These are phyloP conservation scores for Allodekkera sacchari DNA, from an alignment of 805 yeast genomes.

Conservation along the genomic window DNA sequence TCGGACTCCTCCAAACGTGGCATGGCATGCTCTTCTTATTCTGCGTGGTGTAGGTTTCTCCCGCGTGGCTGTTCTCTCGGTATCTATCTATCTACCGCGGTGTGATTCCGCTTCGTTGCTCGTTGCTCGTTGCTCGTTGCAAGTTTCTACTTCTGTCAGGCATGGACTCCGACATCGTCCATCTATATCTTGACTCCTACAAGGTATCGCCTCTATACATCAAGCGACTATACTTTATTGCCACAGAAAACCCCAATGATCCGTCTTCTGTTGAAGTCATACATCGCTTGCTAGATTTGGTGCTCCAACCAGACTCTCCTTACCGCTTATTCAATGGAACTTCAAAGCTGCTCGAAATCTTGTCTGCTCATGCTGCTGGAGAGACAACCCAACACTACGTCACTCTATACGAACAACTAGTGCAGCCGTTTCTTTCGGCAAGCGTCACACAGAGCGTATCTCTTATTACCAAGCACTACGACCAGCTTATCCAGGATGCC, in stretches of 20 bases:
- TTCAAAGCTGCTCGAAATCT: slow-evolving; percentile 6
- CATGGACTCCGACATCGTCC: slow-evolving; percentile 1
- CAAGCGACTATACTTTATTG: slow-evolving; percentile 13
- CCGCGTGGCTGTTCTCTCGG: too few species aligned
- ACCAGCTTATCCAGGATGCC: background rate
- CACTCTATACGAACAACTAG: slow-evolving; percentile 2
- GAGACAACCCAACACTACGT: background rate
- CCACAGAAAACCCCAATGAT: slow-evolving; percentile 7
- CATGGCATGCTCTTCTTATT: too few species aligned
- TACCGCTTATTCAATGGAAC: slow-evolving; percentile 12
- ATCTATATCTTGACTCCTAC: slow-evolving; percentile 5
- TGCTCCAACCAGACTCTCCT: slow-evolving; percentile 7
- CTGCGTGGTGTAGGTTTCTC: too few species aligned
- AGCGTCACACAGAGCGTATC: slow-evolving; percentile 1
- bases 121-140: too few species aligned
- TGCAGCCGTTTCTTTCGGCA: slow-evolving; percentile 1
- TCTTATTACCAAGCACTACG: slow-evolving; percentile 1
- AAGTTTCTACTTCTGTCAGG: too few species aligned
- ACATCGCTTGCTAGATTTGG: slow-evolving; percentile 9
- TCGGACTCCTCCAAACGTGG: too few species aligned
- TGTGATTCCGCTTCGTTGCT: too few species aligned
- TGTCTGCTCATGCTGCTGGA: slow-evolving; percentile 1
- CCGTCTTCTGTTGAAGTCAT: slow-evolving; percentile 3
- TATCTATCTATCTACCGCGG: too few species aligned
- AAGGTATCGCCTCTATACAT: slow-evolving; percentile 13